Evolutionary conservation across 495 filamentous ascomycete species (phyloP), one percentile per base, ranked within the genome.

Genomic region (Annulohypoxylon maeteangense): DNA sequence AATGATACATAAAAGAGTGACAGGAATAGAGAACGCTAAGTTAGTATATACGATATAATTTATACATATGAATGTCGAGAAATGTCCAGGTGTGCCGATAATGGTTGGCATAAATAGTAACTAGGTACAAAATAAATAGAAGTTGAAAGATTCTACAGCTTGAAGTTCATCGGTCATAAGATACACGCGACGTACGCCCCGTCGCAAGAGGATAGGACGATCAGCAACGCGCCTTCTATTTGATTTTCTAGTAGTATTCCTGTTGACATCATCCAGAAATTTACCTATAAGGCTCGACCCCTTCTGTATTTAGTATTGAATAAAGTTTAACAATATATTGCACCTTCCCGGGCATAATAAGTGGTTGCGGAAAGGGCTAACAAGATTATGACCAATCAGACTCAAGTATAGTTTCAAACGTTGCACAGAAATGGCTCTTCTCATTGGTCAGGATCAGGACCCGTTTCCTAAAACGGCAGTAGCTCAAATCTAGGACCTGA

Each of bases 401-500:
- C 16, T 48, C 44, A 48, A 22, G 4, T 5, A 31, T 4, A 32
- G 34, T 32, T 40, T 40, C 53, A 8, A 40, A 40, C 1, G 53
- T 40, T 40, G 4, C 53, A 40, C 32, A 3, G 18, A n/a, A 12
- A 1, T 38, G 34, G 7, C 36, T 27, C 38, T 44, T 62, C 66
- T 57, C 23, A 68, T 68, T 68, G 66, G 58, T 31, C 32, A 25
- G 54, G 11, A 40, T 42, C 31, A 14, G 58, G 18, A 20, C 38
- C 31, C 10, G 18, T 34, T 56, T 62, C 66, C 66, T 32, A 63
- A 68, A 57, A 47, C 23, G 58, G 66, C 11, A 62, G 51, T 68
- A 29, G 14, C 3, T 27, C 22, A 11, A 27, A 27, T 29, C 8
- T n/a, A 53, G 25, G 50, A 14, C 10, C 32, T 16, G 3, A 16